These are phyloP conservation scores for Geopyxis carbonaria DNA, from an alignment of 495 filamentous ascomycete species.

Conservation along the genomic window DNA sequence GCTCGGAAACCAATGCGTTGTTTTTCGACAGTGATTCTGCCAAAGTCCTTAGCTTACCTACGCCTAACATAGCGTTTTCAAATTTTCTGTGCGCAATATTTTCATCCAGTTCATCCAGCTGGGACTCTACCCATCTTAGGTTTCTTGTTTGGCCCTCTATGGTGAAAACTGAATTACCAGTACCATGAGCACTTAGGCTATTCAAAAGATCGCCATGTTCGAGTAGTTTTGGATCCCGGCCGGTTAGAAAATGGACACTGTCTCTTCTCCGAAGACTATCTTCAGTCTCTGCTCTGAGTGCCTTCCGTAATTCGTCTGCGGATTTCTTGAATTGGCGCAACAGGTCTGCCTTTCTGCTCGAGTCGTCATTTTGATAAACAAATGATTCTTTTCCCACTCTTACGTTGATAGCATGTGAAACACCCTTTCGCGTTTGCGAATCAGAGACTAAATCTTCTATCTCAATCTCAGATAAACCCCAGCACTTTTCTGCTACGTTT, in stretches of 20 bases:
- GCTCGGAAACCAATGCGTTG: conserved; percentile 69
- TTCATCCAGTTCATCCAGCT: conserved; percentile 93
- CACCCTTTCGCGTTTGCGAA: conserved; percentile 45
- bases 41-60: conserved; percentile 67
- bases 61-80: conserved; percentile 59
- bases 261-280: conserved; percentile 60
- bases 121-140: conserved; percentile 81
- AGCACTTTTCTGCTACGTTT: conserved; percentile 82
- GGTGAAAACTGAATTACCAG: conserved; percentile 62
- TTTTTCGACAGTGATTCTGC: conserved; percentile 56
- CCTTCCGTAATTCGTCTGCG: conserved; percentile 74
- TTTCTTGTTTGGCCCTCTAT: conserved; percentile 94
- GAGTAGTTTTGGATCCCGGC: conserved; percentile 49
- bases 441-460: conserved; percentile 64
- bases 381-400: conserved; percentile 80
- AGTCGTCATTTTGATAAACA: conserved; percentile 72
- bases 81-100: conserved; percentile 84
- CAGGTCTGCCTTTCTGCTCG: conserved; percentile 60
- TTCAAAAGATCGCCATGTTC: conserved; percentile 58
- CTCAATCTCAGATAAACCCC: conserved; percentile 84
- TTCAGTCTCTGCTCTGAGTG: conserved; percentile 64
- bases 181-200: conserved; percentile 42
- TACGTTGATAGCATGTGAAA: conserved; percentile 78
- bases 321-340: conserved; percentile 80
- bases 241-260: conserved; percentile 62